These are phyloP conservation scores for Kodamaea anthophila DNA, from an alignment of 1,139 yeast species.

Conservation along the genomic window DNA sequence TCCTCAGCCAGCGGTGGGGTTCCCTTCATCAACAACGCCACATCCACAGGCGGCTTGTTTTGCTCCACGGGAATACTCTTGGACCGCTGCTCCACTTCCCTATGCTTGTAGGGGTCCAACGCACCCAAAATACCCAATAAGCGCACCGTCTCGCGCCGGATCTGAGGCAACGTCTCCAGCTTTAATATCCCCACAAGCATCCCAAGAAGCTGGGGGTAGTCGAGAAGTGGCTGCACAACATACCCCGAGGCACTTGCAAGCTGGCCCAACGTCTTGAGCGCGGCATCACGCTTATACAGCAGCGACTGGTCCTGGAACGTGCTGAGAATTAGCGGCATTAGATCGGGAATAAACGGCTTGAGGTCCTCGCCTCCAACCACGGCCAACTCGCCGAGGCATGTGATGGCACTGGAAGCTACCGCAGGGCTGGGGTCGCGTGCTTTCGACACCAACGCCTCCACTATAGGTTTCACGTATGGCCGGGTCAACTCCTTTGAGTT, in stretches of 20 bases:
- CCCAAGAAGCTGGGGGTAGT: slow-evolving; percentile 83
- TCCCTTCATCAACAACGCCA: slow-evolving; percentile 85
- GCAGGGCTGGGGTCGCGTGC: slow-evolving; percentile 69
- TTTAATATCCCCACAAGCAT: slow-evolving; percentile 75
- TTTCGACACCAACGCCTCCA: slow-evolving; percentile 74
- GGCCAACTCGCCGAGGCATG: slow-evolving; percentile 86
- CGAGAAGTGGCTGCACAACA: slow-evolving; percentile 87
- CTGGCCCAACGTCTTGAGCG: slow-evolving; percentile 81
- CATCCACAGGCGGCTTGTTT: slow-evolving; percentile 85
- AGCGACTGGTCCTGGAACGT: slow-evolving; percentile 92
- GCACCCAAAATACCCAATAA: slow-evolving; percentile 93
- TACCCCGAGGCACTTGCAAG: slow-evolving; percentile 88
- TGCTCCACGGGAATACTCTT: slow-evolving; percentile 64
- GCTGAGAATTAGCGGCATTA: slow-evolving; percentile 84
- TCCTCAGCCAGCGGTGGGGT: slow-evolving; percentile 92
- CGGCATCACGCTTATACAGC: slow-evolving; percentile 80
- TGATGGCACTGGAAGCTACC: slow-evolving; percentile 80
- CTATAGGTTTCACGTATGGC: slow-evolving; percentile 86
- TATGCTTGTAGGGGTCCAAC: slow-evolving; percentile 89
- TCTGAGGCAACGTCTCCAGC: slow-evolving; percentile 66
- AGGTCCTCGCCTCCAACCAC: slow-evolving; percentile 86
- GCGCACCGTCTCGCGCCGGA: slow-evolving; percentile 82
- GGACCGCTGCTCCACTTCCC: slow-evolving; percentile 79
- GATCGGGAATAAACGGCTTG: slow-evolving; percentile 59
- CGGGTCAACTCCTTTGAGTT: slow-evolving; percentile 75